Percentiles rank a stretch among this genome's conserved stretches.
phyloP scores from a whole-genome alignment of 805 yeast species.

The Candida patagonica region DNA sequence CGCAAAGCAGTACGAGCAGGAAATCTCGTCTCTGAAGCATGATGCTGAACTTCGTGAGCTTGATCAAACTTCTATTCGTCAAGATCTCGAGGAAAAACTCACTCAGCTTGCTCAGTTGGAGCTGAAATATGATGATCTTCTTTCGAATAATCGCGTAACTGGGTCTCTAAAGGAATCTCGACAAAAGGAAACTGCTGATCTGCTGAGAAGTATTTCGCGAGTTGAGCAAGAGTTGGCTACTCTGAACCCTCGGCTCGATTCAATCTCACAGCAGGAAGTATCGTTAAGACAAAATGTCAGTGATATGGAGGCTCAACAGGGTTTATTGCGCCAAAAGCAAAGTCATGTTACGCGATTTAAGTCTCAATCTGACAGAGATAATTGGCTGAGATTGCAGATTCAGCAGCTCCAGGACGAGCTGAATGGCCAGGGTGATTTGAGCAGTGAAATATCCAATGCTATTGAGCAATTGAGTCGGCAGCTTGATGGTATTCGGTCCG shows the following conservation, averaged over 20 bases:
- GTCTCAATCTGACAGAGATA: conserved; percentile 49
- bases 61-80: conserved; percentile 47
- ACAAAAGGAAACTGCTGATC: conserved; percentile 32
- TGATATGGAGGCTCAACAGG: conserved; percentile 42
- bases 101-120: conserved; percentile 28
- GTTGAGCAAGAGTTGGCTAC: conserved; percentile 7
- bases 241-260: conserved; percentile 9
- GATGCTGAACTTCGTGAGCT: conserved; percentile 42
- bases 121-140: conserved; percentile 26
- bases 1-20: conserved; percentile 7
- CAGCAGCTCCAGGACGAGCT: conserved; percentile 27
- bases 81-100: conserved; percentile 36
- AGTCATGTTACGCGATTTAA: conserved; percentile 56
- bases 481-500: neutral
- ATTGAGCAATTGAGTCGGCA: conserved; percentile 9
- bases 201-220: conserved; percentile 7
- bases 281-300: conserved; percentile 32
- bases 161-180: conserved; percentile 17
- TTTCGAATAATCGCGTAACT: conserved; percentile 17
- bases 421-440: conserved; percentile 21
- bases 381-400: conserved; percentile 54
- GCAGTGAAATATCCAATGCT: conserved; percentile 22
- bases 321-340: conserved; percentile 60
- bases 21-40: conserved; percentile 38
- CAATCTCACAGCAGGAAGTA: conserved; percentile 34